phyloP scores from a whole-genome alignment of 305 asterid genomes.

The Solanum hybrid region DNA sequence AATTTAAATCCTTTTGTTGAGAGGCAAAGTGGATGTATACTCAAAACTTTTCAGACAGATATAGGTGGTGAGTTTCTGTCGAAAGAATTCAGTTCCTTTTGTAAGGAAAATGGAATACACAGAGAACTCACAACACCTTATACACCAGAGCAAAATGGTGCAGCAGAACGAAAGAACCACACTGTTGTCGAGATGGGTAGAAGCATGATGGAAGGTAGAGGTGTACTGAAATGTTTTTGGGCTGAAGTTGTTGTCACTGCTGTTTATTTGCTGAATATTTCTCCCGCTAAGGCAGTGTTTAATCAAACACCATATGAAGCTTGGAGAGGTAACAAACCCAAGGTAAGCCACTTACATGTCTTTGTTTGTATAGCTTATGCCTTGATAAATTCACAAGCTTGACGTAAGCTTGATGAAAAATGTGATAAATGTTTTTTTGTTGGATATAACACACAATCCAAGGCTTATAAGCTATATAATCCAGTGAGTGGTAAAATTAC shows the following conservation, averaged over 20 bases:
- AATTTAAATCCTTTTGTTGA: background rate
- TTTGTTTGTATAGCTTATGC: background rate
- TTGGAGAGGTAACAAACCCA: background rate
- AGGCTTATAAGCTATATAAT: no score
- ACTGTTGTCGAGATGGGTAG: background rate
- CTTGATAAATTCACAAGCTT: background rate
- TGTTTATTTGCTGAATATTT: background rate
- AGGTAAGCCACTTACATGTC: no score
- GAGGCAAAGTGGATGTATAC: no score
- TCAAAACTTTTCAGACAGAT: no score
- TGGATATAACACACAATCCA: background rate
- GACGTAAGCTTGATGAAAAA: background rate
- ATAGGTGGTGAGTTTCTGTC: background rate
- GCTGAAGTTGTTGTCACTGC: background rate
- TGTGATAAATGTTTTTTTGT: background rate
- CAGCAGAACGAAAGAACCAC: background rate
- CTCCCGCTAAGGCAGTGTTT: background rate
- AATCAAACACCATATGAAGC: background rate
- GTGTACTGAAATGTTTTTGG: background rate
- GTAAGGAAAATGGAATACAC: background rate
- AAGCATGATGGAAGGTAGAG: background rate
- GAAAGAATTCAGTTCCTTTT: background rate
- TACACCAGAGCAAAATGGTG: background rate
- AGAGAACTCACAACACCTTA: background rate
- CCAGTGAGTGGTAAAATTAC: no score